A percentile compares a stretch with the other conserved stretches of the same genome.
Evolutionary conservation across 495 filamentous ascomycete species (phyloP).

Genomic region (Entonaema liquescens): DNA sequence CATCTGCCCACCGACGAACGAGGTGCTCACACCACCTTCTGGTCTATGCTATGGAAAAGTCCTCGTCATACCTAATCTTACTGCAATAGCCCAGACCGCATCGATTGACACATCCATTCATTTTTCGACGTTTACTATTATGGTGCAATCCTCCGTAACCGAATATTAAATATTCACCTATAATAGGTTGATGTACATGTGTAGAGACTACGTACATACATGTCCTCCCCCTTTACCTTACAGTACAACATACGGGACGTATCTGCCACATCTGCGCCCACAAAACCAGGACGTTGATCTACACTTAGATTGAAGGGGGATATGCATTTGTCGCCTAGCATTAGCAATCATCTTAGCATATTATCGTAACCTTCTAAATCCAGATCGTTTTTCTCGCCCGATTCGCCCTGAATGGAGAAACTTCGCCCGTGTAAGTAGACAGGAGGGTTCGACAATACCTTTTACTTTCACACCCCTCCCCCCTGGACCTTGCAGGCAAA

Average conservation of each 20-base stretch:
- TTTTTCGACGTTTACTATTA: neutral
- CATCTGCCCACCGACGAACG: constrained; percentile 27
- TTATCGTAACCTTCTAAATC: constrained; percentile 1
- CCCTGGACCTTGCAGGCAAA: constrained; percentile 43
- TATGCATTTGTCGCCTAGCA: constrained; percentile 17
- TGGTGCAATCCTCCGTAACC: neutral
- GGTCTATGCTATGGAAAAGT: constrained; percentile 12
- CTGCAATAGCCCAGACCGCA: constrained; percentile 28
- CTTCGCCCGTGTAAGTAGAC: constrained; percentile 8
- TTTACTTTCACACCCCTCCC: constrained; percentile 13
- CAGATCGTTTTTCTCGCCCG: neutral
- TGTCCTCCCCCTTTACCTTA: neutral
- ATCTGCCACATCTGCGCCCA: constrained; percentile 13
- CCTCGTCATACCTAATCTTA: constrained; percentile 29
- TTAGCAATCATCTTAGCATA: constrained; percentile 12
- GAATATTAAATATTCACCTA: neutral
- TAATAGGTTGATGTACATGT: neutral
- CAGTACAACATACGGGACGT: neutral
- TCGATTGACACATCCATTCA: neutral
- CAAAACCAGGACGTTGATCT: neutral
- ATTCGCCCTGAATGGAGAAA: neutral
- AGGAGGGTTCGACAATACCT: constrained; percentile 21
- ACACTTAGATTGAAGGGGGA: constrained; percentile 1
- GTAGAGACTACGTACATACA: neutral
- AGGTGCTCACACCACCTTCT: constrained; percentile 20